Percentiles rank a stretch among this genome's conserved stretches.
These are phyloP conservation scores for Phytomonas francai DNA, from an alignment of 208 protist species.

Conservation along the genomic window DNA sequence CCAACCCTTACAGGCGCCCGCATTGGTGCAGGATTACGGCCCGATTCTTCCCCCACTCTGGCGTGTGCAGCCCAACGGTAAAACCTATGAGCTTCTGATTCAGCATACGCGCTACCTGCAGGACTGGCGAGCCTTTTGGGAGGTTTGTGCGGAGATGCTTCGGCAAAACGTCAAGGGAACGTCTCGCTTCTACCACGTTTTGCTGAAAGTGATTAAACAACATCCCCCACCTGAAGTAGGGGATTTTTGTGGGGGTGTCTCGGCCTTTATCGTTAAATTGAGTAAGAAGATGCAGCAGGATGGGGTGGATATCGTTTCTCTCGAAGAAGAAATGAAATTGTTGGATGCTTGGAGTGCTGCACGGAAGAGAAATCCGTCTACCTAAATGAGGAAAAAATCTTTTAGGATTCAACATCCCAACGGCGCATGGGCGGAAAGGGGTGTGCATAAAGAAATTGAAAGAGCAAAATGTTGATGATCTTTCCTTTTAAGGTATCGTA, in stretches of 20 bases:
- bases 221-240: constrained; percentile 29
- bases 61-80: constrained; percentile 40
- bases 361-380: constrained; percentile 21
- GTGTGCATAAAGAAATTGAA: not conserved
- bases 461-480: not conserved
- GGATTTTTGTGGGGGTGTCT: constrained; percentile 13
- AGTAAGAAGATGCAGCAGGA: constrained; percentile 49
- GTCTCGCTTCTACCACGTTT: constrained; percentile 36
- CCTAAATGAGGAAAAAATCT: not conserved
- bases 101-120: constrained; percentile 40
- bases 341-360: constrained; percentile 72
- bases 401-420: not conserved
- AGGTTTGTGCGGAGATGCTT: constrained; percentile 61
- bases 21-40: not conserved
- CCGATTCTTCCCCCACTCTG: constrained; percentile 31
- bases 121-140: constrained; percentile 69
- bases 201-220: constrained; percentile 31
- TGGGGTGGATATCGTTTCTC: constrained; percentile 41
- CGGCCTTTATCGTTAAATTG: constrained; percentile 38
- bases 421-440: not conserved
- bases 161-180: not conserved
- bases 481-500: not conserved
- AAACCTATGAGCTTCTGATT: constrained; percentile 73
- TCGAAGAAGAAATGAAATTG: constrained; percentile 41
- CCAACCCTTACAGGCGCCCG: not conserved